Conservation (phyloP, 2,329 filamentous ascomycete species). For the Sclerotinia borealis region DNA sequence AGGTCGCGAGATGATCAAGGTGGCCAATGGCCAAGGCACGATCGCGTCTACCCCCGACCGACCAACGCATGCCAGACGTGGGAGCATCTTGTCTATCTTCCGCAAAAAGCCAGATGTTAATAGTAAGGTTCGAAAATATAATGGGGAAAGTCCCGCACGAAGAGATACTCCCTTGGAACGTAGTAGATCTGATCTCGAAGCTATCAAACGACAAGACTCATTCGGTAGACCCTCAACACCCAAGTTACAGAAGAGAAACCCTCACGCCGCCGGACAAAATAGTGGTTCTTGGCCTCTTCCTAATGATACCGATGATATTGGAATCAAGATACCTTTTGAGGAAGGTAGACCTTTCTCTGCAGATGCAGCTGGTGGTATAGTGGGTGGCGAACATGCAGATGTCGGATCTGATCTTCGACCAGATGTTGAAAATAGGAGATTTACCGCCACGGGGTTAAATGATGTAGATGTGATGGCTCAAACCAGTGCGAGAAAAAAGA, state of each 20-base stretch:
- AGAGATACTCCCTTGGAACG: constrained; percentile 58
- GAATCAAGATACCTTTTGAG: constrained; percentile 26
- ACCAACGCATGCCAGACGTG: constrained; percentile 36
- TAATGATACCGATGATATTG: not conserved
- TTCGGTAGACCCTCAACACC: constrained; percentile 24
- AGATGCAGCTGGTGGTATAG: constrained; percentile 11
- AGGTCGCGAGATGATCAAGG: constrained; percentile 30
- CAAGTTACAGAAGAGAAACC: constrained; percentile 43
- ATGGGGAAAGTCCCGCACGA: constrained; percentile 52
- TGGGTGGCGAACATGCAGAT: constrained; percentile 14
- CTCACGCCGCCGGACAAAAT: constrained; percentile 31
- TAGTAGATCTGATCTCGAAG: constrained; percentile 44
- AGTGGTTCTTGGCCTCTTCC: constrained; percentile 46
- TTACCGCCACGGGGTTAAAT: constrained; percentile 25
- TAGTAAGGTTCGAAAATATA: constrained; percentile 48
- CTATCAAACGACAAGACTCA: not conserved
- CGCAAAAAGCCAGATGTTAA: constrained; percentile 52
- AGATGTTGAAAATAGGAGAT: constrained; percentile 21
- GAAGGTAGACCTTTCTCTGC: constrained; percentile 28
- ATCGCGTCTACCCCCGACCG: constrained; percentile 16
- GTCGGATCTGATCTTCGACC: constrained; percentile 18
- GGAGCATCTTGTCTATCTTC: constrained; percentile 53
- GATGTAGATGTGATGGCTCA: constrained; percentile 18
- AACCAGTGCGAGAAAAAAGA: constrained; percentile 43
- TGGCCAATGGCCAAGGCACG: constrained; percentile 4